Base-by-base conservation (phyloP, 2,329 filamentous ascomycete species). In the Pseudodiploospora longispora region DNA sequence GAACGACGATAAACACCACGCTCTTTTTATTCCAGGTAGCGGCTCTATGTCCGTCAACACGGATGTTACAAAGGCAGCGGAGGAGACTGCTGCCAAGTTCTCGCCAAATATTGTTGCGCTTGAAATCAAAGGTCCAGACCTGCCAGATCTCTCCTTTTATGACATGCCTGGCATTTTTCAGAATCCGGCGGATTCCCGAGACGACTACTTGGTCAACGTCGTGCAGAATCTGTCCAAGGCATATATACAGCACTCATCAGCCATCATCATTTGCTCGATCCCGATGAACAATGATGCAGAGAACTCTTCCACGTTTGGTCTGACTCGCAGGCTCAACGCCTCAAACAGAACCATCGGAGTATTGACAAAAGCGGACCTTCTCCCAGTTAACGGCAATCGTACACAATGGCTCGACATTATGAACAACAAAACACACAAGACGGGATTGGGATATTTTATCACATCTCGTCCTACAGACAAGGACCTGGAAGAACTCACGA, bases 101-200 rank as follows among this genome's bases (percentile, higher is more conserved):
- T 88, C 84, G 0, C 89, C 89, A 0, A 95, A 95, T 51, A 74
- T 89, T 0, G 82, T 95, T 0, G 76, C 82, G 0, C 68, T 95
- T 0, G 78, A 88, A 42, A 88, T 95, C 28, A 79, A 79, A 0
- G 84, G 83, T 0, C 84, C 85, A 0, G 72, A 71, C 0, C 72
- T 91, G 0, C 83, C 87, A 0, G 80, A 87, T 5, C 60, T 95
- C 0, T 87, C 83, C 0, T 94, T 95, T 54, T 91, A 87, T 48
- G 89, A 95, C 48, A 71, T 95, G 1, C 89, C 89, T 0, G 89
- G 89, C 0, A 80, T 94, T 0, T 91, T 95, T 49, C 79, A 81
- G 19, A 83, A 83, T 6, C 75, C 82, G 0, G 77, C 80, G 2
- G 71, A 80, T 6, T 75, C 75, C 6, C 69, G 77, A 3, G 80